Evolutionary conservation across 495 filamentous ascomycete species (phyloP), one percentile per base, ranked within the genome.

Genomic region (Penicillium bovifimosum): DNA sequence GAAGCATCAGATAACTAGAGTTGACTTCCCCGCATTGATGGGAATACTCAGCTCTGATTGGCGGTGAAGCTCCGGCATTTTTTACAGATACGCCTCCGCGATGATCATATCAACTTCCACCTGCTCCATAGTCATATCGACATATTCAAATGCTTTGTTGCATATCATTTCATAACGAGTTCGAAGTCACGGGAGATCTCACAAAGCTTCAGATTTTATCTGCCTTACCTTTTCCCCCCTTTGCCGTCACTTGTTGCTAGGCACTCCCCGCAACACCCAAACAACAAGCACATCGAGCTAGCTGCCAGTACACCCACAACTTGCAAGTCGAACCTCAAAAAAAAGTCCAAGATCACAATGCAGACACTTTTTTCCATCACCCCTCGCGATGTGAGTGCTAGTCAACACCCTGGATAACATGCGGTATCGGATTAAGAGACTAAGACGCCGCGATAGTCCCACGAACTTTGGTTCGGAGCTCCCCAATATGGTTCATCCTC

Each of bases 381-480:
- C 33, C 86, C 87, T 18, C 84, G 81, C 58, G 84, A 88, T 56
- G 88, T 89, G 78, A 62, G 81, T 69, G 5, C 20, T 2, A 24
- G 2, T 24, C 18, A 24, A 17, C 18, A 27, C 11, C n/a, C 16
- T 29, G 35, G n/a, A 36, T 29, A 18, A n/a, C 24, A 27, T 20
- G 17, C 40, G 39, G 36, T 47, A 24, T 33, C 27, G 33, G 20
- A 52, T 9, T n/a, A 40, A 26, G 24, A 33, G 32, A 36, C 29
- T 50, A 41, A n/a, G n/a, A 62, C 52, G 53, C 35, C 42, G 27
- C 24, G 44, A 48, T 53, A 87, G 83, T 84, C 84, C 42, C 83
- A 88, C 65, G 78, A 83, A 32, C 80, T 87, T 55, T 87, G 86
- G 80, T 86, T 86, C 66, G 80, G 78, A 32, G 80, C 80, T 44